A percentile compares a stretch with the other conserved stretches of the same genome.
phyloP scores from a whole-genome alignment of 805 yeast genomes.

The Teunomyces barrocoloradensis region DNA sequence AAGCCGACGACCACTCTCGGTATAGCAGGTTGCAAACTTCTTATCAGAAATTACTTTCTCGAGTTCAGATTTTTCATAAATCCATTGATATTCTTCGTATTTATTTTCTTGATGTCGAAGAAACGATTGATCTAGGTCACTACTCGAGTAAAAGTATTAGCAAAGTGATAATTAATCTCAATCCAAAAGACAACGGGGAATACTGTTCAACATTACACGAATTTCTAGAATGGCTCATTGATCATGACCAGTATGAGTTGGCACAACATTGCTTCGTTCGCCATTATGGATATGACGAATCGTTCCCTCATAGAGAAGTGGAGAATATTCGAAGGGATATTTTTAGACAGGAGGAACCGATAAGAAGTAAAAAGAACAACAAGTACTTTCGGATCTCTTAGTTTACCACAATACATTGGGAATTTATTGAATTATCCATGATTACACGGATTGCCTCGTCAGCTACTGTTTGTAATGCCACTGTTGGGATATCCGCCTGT shows the following conservation, averaged over 20 bases:
- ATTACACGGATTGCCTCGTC: conserved; percentile 21
- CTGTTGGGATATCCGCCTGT: conserved; percentile 18
- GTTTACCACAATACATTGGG: conserved; percentile 26
- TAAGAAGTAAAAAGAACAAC: background rate
- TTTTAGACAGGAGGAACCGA: background rate
- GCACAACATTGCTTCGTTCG: conserved; percentile 11
- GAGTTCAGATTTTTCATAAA: background rate
- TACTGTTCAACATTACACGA: conserved; percentile 3
- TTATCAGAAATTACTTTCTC: background rate
- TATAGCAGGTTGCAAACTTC: background rate
- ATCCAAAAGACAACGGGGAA: conserved; percentile 3
- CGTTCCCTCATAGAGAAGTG: background rate
- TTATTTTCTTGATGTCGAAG: conserved; percentile 12
- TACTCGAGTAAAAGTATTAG: conserved; percentile 6
- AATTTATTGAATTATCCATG: conserved; percentile 24
- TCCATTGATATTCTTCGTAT: conserved; percentile 6
- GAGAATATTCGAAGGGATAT: background rate
- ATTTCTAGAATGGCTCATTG: background rate
- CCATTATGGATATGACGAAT: conserved; percentile 10
- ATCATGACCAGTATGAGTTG: conserved; percentile 2
- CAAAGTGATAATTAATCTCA: background rate
- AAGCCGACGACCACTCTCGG: background rate
- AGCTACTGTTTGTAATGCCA: conserved; percentile 28
- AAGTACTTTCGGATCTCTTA: background rate
- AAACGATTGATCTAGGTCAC: background rate